Evolutionary conservation across 2,329 filamentous ascomycete species (phyloP), one percentile per base, ranked within the genome.

Genomic region (Chaetomiaceae sp.): DNA sequence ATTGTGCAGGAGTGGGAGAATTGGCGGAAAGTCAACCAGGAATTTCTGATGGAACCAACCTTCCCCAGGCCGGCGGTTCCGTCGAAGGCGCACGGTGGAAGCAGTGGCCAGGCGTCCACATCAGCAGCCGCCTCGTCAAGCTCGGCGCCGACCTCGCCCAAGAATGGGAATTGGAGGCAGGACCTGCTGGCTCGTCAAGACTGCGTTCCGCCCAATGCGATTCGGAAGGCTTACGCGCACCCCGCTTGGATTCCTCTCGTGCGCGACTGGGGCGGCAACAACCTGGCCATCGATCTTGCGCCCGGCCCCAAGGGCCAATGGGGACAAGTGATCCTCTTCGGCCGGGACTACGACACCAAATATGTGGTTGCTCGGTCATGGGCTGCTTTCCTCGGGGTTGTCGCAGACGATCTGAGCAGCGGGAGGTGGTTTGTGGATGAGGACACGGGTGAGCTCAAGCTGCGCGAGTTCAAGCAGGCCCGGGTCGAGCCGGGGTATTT

Each of bases 201-300:
- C 63, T 96, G 85, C 11, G 87, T 97, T 54, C 94, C 94, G 8
- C 79, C 89, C 9, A 86, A 88, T 64, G 83, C 90, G 5, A 86
- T 97, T 30, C 91, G 95, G 67, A 95, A 91, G 69, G 88, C 88
- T 0, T 99, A 99, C 66, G 87, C 90, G 2, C 92, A 99, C 70
- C 86, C 90, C 2, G 87, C 85, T 48, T 99, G 94, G 94, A 96
- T 99, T 62, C 92, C 94, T 48, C 76, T 99, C 30, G 92, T 91
- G 54, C 88, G 94, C 62, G 94, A 99, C 70, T 99, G 94, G 94
- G 94, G 94, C 69, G 94, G 94, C 71, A 99, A 99, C 80, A 95
- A 96, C 75, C 78, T 99, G 65, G 92, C 91, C 16, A 82, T 96
- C 42, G 94, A 99, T 70, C 77, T 99, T 54, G 89, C 91, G 6